Evolutionary conservation across 176 grass and related monocot genomes (phyloP), one percentile per base, ranked within the genome.

Genomic region (Echinochloa phyllopogon): DNA sequence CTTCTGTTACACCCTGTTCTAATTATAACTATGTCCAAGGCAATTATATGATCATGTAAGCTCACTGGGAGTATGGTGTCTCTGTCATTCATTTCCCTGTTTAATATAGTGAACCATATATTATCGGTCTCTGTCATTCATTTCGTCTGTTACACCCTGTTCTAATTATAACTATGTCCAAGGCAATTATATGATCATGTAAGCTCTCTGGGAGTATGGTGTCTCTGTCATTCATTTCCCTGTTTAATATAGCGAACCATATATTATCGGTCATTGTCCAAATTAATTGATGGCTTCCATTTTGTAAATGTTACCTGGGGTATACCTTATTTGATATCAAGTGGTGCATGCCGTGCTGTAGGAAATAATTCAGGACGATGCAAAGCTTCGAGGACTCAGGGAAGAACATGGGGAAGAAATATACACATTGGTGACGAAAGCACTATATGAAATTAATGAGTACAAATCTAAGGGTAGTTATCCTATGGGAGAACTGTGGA

Each of bases 351-450:
- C 2, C 62, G 25, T 84, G 27, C 25, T 86, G 55, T 65, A 95
- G 92, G 79, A 88, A 67, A 70, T 85, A 73, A 90, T 95, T 10
- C 78, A 98, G 39, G 89, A 88, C 42, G 95, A 98, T 33, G 25
- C 70, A 18, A 88, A 93, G 25, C 86, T 93, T 62, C 82, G 37
- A 84, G 52, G 10, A 39, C 38, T 98, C 48, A 93, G 94, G 73
- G 82, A 95, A 10, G 83, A 89, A 67, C 50, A 93, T 8, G 92
- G 91, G 27, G 82, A 90, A 89, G 92, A 91, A 69, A 84, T 86
- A 10, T 93, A 88, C 75, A 20, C 68, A 3, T 67, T 90, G 53
- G 92, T 98, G 50, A 87, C 63, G 4, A 93, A 65, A 49, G 89
- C 95, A 14, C 69, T 98, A 11, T 18, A 69, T 47, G 92, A 97